Percentiles rank a stretch among this genome's conserved stretches.
Conservation (phyloP, 1,284 basidiomycete genomes). For the Athelia sp. region DNA sequence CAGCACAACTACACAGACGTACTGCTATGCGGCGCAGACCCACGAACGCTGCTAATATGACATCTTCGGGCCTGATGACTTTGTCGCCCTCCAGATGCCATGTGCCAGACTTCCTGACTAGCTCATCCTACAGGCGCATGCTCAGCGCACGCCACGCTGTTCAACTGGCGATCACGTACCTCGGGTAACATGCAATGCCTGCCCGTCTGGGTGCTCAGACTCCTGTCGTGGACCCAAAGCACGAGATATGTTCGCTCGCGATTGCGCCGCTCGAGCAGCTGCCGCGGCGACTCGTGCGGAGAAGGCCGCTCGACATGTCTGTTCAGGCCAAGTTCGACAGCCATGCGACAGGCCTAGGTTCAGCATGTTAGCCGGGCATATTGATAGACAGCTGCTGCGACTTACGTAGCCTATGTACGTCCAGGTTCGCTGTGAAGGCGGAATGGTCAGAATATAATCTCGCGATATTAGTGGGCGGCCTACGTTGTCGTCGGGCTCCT, state of each 20-base stretch:
- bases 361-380: slow-evolving; percentile 10
- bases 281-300: slow-evolving; percentile 53
- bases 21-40: slow-evolving; percentile 71
- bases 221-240: slow-evolving; percentile 77
- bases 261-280: slow-evolving; percentile 70
- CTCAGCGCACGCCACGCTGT: neutral
- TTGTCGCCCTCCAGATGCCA: slow-evolving; percentile 65
- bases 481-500: slow-evolving; percentile 75
- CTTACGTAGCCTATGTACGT: slow-evolving; percentile 74
- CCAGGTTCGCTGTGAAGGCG: slow-evolving; percentile 61
- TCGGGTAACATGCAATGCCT: slow-evolving; percentile 82
- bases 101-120: slow-evolving; percentile 55
- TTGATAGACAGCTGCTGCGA: slow-evolving; percentile 24
- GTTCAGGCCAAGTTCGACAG: slow-evolving; percentile 75
- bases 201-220: slow-evolving; percentile 78
- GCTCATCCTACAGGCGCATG: slow-evolving; percentile 42
- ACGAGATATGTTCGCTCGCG: slow-evolving; percentile 80
- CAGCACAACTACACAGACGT: slow-evolving; percentile 21
- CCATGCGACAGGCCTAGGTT: slow-evolving; percentile 75
- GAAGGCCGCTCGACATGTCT: slow-evolving; percentile 52
- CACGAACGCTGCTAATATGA: slow-evolving; percentile 71
- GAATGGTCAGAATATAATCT: too few relatives aligned
- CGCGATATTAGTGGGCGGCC: slow-evolving; percentile 18
- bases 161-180: neutral
- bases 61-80: slow-evolving; percentile 67